Evolutionary conservation across 352 stramenopile genomes (phyloP), one percentile per base, ranked within the genome.

Genomic region (Blastocystis sp.): DNA sequence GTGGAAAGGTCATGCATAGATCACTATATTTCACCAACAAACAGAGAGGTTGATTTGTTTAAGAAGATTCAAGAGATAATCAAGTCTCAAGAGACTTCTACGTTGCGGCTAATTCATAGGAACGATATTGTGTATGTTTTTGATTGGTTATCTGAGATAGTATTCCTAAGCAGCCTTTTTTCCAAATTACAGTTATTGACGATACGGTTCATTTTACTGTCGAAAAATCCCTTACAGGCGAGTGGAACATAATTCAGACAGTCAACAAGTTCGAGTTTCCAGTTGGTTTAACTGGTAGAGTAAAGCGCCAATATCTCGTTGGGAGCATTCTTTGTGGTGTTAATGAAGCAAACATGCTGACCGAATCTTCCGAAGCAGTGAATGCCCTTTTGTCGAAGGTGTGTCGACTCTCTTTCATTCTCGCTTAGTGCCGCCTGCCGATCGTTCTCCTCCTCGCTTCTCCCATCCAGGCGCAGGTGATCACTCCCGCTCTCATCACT

Each of bases 181-280:
- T 47, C 37, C 70, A 81, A 81, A 62, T 81, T 16, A 37, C 65
- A 8, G n/a, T 81, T 18, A 64, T 47, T 0, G 70, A 81, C n/a
- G 70, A 81, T 3, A 81, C 24, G 6, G 41, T 81, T 47, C 43
- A 41, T 1, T 62, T 81, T 41, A 81, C 70, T 13, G 47, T 63
- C 11, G 70, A 47, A 63, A 62, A 47, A 8, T 30, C 53, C 55
- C 63, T 81, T 41, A 81, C 55, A 18, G 45, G 26, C n/a, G 39
- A 81, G 45, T 43, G n/a, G 5, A 64, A 64, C 26, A 45, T 81
- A 9, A 81, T 81, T 43, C 39, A 64, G 18, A 43, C 41, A 9
- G 70, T 81, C 5, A 81, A 63, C 70, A 63, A 81, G 70, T 81
- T 3, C 3, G 8, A 18, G 8, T 43, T 56, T 59, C 43, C n/a